Evolutionary conservation across 495 filamentous ascomycete species (phyloP), one percentile per base, ranked within the genome.

Genomic region (Annulohypoxylon nitens): DNA sequence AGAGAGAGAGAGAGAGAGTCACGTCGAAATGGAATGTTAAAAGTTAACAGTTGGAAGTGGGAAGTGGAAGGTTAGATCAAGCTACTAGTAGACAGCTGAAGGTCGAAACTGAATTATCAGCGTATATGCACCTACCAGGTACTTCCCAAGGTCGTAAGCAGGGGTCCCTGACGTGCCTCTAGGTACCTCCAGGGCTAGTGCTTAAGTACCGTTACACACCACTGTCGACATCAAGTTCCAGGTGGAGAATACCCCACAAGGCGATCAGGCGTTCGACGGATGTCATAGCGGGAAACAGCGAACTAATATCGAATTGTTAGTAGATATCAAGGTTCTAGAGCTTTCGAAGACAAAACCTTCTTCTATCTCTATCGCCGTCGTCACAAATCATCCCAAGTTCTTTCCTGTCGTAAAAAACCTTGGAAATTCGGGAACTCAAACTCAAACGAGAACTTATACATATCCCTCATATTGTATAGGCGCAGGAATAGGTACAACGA

Each of bases 241-340:
- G 45, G 45, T 50, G 12, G 16, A n/a, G 12, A 43, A 30, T 30
- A 51, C 26, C 48, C 48, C 48, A 53, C 48, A 23, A 18, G 48
- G 48, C 48, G 48, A 53, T 53, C 48, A 53, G 48, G 26, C 20
- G 23, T 53, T 53, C 43, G 43, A 45, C 11, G 11, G 10, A 39
- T 39, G 36, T 39, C 43, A 16, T 47, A 18, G 18, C 4, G 1
- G 43, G n/a, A 18, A 20, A 14, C 12, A 47, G 18, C 43, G 16
- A 47, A 20, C 43, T 20, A 47, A n/a, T 39, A 39, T 45, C 37
- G n/a, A 34, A 50, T 61, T 10, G 20, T 23, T 55, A 25, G 53
- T 34, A 47, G 48, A 58, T 45, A 67, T 71, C n/a, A 47, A 47
- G 9, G 4, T 47, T 47, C 69, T 67, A 50, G 50, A 71, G 57